Evolutionary conservation across 2,329 filamentous ascomycete genomes (phyloP).

Genomic region (Thelonectria discophora): DNA sequence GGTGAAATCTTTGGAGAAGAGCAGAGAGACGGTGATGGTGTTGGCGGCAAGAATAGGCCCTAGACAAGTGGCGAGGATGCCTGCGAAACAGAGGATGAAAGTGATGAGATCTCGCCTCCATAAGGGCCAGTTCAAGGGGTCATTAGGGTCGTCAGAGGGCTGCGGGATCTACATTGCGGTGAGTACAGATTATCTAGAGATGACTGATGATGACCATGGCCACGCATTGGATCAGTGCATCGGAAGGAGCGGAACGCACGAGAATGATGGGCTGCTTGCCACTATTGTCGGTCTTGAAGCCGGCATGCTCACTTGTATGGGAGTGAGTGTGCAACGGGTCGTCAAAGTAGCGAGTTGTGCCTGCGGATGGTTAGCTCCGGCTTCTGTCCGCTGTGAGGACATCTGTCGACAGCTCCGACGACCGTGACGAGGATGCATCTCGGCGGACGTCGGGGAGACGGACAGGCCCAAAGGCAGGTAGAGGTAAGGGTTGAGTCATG

Average conservation of each 20-base stretch:
- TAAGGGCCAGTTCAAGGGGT: constrained; percentile 86
- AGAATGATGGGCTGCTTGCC: constrained; percentile 78
- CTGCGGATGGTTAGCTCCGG: constrained; percentile 46
- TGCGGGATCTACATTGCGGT: constrained; percentile 68
- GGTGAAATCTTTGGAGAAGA: constrained; percentile 74
- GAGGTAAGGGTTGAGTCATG: neutral
- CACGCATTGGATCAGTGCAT: neutral
- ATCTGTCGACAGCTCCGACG: neutral
- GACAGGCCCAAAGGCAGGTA: neutral
- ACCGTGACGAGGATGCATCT: constrained; percentile 5
- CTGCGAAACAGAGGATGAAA: constrained; percentile 77
- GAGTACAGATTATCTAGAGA: constrained; percentile 21
- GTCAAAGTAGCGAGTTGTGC: constrained; percentile 72
- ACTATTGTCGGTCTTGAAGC: constrained; percentile 76
- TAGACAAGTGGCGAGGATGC: constrained; percentile 84
- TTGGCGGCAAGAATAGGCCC: constrained; percentile 90
- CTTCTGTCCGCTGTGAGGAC: neutral
- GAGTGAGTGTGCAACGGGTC: constrained; percentile 60
- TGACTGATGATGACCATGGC: neutral
- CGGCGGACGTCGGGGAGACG: constrained; percentile 10
- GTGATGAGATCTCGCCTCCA: constrained; percentile 87
- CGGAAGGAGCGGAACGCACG: constrained; percentile 53
- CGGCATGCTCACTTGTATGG: constrained; percentile 50
- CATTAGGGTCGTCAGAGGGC: constrained; percentile 89
- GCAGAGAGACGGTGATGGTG: constrained; percentile 77